Percentiles rank a stretch among this genome's conserved stretches.
Evolutionary conservation across 495 filamentous ascomycete genomes (phyloP).

Genomic region (Delitschia confertaspora): DNA sequence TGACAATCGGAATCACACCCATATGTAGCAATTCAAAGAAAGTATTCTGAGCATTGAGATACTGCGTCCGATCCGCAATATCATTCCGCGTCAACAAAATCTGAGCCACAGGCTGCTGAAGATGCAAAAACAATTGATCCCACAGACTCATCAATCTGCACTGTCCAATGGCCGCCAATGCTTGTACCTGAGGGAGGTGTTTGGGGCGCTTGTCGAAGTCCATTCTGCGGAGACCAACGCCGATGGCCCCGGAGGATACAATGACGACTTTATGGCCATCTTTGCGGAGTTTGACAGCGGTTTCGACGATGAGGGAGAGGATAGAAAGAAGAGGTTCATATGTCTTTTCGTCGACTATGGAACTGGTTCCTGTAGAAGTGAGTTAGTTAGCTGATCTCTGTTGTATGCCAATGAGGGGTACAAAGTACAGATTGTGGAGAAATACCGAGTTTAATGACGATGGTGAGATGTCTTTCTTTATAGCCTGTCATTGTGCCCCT

Average conservation of each 20-base stretch:
- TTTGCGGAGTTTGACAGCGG: slow-evolving; percentile 69
- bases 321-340: slow-evolving; percentile 93
- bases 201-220: slow-evolving; percentile 83
- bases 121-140: slow-evolving; percentile 82
- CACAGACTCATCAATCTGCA: slow-evolving; percentile 91
- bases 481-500: slow-evolving; percentile 39
- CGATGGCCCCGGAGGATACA: slow-evolving; percentile 94
- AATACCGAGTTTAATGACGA: slow-evolving; percentile 89
- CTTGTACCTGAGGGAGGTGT: slow-evolving; percentile 79
- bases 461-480: slow-evolving; percentile 55
- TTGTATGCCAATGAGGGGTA: slow-evolving; percentile 4
- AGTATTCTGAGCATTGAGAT: slow-evolving; percentile 92
- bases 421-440: slow-evolving; percentile 10
- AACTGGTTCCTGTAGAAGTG: slow-evolving; percentile 68
- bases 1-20: slow-evolving; percentile 96
- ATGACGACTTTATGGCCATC: slow-evolving; percentile 92
- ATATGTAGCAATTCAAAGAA: slow-evolving; percentile 82
- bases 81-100: slow-evolving; percentile 94
- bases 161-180: slow-evolving; percentile 91
- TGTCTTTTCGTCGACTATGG: slow-evolving; percentile 94
- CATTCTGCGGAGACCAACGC: slow-evolving; percentile 82
- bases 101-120: slow-evolving; percentile 84
- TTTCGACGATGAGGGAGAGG: slow-evolving; percentile 83
- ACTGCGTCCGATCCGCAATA: slow-evolving; percentile 93
- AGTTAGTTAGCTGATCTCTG: slow-evolving; percentile 8